Percentiles rank a stretch among this genome's conserved stretches.
phyloP scores from a whole-genome alignment of 352 stramenopile genomes.

The Pythium vanterpoolii region DNA sequence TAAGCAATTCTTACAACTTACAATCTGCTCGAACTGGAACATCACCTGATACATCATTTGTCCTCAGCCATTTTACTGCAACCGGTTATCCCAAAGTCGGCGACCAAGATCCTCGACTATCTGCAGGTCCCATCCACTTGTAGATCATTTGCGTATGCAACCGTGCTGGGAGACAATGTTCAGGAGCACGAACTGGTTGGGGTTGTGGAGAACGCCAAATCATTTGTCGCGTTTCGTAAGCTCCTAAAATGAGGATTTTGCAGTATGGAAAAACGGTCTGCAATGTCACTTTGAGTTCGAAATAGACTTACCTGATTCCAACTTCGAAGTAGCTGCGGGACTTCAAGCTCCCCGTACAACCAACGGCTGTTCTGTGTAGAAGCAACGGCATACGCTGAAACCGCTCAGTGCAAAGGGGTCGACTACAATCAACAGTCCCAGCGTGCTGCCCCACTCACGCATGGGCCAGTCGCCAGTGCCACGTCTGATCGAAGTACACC shows the following conservation, averaged over 20 bases:
- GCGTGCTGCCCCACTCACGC: not conserved
- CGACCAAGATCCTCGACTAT: constrained; percentile 70
- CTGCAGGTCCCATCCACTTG: constrained; percentile 46
- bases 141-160: constrained; percentile 50
- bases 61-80: constrained; percentile 66
- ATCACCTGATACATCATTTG: not conserved
- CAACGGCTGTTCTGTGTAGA: not conserved
- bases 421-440: not conserved
- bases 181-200: constrained; percentile 32
- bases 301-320: constrained; percentile 4
- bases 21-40: too few relatives aligned
- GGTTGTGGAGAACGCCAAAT: constrained; percentile 48
- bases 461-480: not conserved
- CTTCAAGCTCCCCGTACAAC: not conserved
- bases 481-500: not conserved
- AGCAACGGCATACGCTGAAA: not conserved
- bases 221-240: constrained; percentile 70
- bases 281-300: not conserved
- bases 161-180: constrained; percentile 34
- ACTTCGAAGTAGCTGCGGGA: not conserved
- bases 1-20: constrained; percentile 21
- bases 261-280: not conserved
- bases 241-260: constrained; percentile 29
- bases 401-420: not conserved
- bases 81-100: constrained; percentile 54